Evolutionary conservation across 495 filamentous ascomycete genomes (phyloP).

Genomic region (Usnea hakonensis): DNA sequence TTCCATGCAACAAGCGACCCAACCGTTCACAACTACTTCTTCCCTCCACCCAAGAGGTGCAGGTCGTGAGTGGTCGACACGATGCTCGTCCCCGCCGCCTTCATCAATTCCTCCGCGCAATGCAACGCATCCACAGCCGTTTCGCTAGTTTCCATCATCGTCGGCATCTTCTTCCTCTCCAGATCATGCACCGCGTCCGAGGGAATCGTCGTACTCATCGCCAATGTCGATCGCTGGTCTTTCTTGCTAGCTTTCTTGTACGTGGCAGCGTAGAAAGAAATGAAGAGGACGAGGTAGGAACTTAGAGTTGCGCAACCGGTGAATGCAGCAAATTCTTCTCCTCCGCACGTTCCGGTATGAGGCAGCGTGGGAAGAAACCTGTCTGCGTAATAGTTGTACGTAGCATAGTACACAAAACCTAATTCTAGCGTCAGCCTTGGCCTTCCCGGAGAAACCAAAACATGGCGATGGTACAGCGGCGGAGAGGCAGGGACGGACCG

Average conservation of each 20-base stretch:
- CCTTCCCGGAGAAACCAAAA: not conserved
- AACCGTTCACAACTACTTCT: not conserved
- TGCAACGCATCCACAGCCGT: conserved; percentile 15
- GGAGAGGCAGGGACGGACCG: not conserved
- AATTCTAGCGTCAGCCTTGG: conserved; percentile 1
- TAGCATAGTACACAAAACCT: conserved; percentile 30
- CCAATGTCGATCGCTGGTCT: conserved; percentile 4
- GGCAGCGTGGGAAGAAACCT: conserved; percentile 24
- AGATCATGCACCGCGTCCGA: conserved; percentile 8
- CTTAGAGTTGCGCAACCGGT: conserved; percentile 28
- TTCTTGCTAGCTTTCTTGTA: conserved; percentile 25
- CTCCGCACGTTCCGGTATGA: conserved; percentile 24
- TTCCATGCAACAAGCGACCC: not conserved
- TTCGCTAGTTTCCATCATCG: conserved; percentile 13
- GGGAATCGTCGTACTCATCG: conserved; percentile 13
- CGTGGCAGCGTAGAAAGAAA: conserved; percentile 28
- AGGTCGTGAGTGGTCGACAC: conserved; percentile 5
- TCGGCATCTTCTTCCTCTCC: conserved; percentile 15
- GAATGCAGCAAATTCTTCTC: conserved; percentile 28
- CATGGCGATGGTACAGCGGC: not conserved
- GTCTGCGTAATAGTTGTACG: conserved; percentile 25
- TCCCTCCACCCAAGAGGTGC: conserved; percentile 9
- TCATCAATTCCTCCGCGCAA: conserved; percentile 15
- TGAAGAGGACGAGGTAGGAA: conserved; percentile 28
- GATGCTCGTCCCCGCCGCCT: conserved; percentile 15